Percentiles rank a stretch among this genome's conserved stretches.
phyloP scores from a whole-genome alignment of 257 asterid species.

The Nicotiana sylvestris region DNA sequence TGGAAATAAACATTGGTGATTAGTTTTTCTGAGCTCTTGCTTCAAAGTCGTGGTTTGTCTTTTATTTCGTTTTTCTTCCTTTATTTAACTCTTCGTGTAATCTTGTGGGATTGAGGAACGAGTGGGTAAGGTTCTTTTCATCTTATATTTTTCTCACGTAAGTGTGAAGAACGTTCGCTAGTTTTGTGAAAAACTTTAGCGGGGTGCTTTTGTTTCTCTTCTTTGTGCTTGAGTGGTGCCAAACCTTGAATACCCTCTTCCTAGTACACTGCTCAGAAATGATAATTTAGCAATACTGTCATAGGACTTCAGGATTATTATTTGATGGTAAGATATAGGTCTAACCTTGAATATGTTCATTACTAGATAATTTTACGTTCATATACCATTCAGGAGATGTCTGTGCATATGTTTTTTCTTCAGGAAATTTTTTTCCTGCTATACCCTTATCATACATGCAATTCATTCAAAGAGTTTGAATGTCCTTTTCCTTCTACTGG shows the following conservation, averaged over 20 bases:
- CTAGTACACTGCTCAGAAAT: neutral
- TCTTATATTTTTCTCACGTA: too few relatives aligned
- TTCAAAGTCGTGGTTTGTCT: too few relatives aligned
- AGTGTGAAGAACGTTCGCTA: too few relatives aligned
- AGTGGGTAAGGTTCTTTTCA: too few relatives aligned
- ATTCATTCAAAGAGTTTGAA: neutral
- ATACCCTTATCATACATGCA: neutral
- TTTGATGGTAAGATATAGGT: neutral
- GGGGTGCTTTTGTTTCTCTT: too few relatives aligned
- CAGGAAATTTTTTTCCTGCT: neutral
- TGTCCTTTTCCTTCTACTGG: neutral
- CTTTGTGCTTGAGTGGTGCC: too few relatives aligned
- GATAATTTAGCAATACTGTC: neutral
- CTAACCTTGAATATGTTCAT: neutral
- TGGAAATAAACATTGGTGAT: too few relatives aligned
- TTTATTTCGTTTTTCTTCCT: too few relatives aligned
- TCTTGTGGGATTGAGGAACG: too few relatives aligned
- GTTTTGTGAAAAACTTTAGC: too few relatives aligned
- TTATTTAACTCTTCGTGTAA: too few relatives aligned
- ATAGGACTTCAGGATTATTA: neutral
- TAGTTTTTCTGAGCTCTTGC: too few relatives aligned
- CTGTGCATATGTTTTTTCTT: neutral
- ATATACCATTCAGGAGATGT: neutral
- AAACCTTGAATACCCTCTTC: neutral
- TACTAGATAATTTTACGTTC: neutral